Percentiles rank a stretch among this genome's conserved stretches.
phyloP scores from a whole-genome alignment of 768 basidiomycete genomes.

The Mrakia gelida region DNA sequence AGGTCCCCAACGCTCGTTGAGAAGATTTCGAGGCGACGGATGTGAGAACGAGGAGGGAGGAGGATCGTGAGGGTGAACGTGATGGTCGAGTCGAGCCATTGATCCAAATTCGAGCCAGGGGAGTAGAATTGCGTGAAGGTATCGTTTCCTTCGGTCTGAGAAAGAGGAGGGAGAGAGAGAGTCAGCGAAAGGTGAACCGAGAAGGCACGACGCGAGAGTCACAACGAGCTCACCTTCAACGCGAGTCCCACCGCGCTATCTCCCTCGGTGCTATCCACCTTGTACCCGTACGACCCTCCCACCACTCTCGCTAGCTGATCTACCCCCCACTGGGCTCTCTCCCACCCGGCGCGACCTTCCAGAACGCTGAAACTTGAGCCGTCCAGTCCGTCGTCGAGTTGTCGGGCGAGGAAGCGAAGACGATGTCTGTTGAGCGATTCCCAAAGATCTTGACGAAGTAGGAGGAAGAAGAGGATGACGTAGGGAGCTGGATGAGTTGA shows the following conservation, averaged over 20 bases:
- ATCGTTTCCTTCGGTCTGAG: no score
- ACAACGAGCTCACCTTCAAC: no score
- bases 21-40: neutral
- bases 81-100: neutral
- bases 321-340: neutral
- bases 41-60: neutral
- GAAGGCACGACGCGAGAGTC: no score
- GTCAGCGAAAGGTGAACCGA: no score
- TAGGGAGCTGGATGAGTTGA: neutral
- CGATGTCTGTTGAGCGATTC: neutral
- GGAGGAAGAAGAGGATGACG: neutral
- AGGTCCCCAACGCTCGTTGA: neutral
- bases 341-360: neutral
- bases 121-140: no score
- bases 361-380: neutral
- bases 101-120: neutral
- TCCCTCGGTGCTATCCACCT: no score
- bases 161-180: no score
- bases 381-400: neutral
- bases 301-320: neutral
- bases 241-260: no score
- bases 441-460: neutral
- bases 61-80: neutral
- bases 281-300: neutral
- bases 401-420: neutral